Evolutionary conservation across 306 rosid genomes (phyloP), one percentile per base, ranked within the genome.

Genomic region (Geum urbanum): DNA sequence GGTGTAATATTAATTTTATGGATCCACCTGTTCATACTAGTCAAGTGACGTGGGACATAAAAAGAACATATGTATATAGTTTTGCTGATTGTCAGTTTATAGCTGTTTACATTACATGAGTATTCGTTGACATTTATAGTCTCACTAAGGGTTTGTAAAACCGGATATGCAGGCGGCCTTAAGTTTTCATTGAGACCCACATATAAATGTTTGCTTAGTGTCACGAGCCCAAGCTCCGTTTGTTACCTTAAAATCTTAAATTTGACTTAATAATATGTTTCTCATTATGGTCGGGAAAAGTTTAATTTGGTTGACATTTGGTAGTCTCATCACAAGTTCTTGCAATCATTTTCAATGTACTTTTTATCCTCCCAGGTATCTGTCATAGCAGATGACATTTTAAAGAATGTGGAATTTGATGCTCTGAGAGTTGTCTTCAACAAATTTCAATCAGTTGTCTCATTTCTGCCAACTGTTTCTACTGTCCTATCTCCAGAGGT

Each of bases 401-500:
- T 94, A 47, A 94, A 94, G 84, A 94, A 94, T 79, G 97, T 91
- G 46, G 96, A 94, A 84, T 94, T 61, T 78, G 99, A 94, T 77
- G 91, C 96, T 70, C 51, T 94, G 65, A 88, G 91, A 84, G 68
- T 94, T 76, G 65, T 94, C 75, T 91, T 84, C 88, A 91, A 89
- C 80, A 94, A 91, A 78, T 94, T 91, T 74, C 97, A 87, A 0
- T 94, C 99, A 4, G 97, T 89, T 60, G 95, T 94, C 66, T 43
- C 76, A 51, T 94, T 87, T 84, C 22, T 80, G 56, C 99, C 99
- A 49, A 91, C 99, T 22, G 62, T 78, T 77, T 60, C 96, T 13
- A 91, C 97, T 22, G 70, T 94, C 13, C 82, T 91, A 70, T 94
- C 97, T 69, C 99, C 99, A 5, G 99, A 91, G 99, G 99, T 94